phyloP scores from a whole-genome alignment of 1,284 basidiomycete species.

The Cryptococcus sp. region DNA sequence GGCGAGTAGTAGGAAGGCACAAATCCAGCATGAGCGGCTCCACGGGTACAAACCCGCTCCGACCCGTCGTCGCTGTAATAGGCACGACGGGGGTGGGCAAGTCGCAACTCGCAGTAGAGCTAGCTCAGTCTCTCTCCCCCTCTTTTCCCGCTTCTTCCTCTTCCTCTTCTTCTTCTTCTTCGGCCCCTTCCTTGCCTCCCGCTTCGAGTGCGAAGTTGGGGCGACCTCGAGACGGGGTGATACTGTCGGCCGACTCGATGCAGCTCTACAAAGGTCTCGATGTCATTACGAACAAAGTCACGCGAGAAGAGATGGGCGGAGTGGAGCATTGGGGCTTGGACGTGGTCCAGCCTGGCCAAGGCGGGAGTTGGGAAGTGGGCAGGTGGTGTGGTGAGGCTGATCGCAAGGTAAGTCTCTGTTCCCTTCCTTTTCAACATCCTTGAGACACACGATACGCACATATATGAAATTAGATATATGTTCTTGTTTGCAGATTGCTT shows the following conservation, averaged over 20 bases:
- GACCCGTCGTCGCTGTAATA: constrained; percentile 67
- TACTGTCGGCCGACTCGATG: constrained; percentile 98
- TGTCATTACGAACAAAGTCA: constrained; percentile 93
- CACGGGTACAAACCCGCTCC: background rate
- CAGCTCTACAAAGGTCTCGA: constrained; percentile 95
- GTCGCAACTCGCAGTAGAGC: constrained; percentile 84
- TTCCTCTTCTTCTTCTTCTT: constrained; percentile 36
- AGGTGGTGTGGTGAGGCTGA: constrained; percentile 76
- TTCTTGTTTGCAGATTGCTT: constrained; percentile 58
- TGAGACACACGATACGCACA: background rate
- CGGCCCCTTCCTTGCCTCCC: constrained; percentile 5
- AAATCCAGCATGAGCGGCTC: background rate
- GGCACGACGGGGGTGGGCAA: constrained; percentile 98
- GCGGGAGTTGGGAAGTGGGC: constrained; percentile 72
- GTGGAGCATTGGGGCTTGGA: constrained; percentile 87
- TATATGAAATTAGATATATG: constrained; percentile 62
- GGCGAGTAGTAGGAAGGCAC: background rate
- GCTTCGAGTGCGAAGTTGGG: background rate
- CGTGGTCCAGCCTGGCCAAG: constrained; percentile 79
- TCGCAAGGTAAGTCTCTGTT: constrained; percentile 59
- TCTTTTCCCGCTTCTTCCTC: background rate
- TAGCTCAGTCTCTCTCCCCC: constrained; percentile 63
- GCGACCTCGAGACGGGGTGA: constrained; percentile 23
- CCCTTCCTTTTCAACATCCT: background rate
- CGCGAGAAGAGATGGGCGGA: constrained; percentile 71